Percentiles rank a stretch among this genome's conserved stretches.
Conservation (phyloP, 139 green algal species). For the Coccomyxa sp. region DNA sequence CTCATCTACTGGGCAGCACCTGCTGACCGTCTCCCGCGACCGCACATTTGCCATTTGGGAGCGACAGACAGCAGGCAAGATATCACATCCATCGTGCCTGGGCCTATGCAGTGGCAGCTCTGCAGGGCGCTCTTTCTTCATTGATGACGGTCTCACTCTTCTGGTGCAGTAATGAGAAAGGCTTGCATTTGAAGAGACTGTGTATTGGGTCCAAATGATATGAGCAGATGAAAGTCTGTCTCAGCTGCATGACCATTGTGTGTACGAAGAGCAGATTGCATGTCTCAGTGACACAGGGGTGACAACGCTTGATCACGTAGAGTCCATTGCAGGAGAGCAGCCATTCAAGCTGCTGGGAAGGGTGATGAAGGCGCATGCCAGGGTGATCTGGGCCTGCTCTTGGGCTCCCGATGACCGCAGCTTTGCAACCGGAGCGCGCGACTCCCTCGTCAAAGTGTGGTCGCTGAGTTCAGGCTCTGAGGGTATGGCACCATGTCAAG, state of each 20-base stretch:
- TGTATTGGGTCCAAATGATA: no score
- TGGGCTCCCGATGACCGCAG: constrained; percentile 58
- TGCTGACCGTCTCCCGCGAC: constrained; percentile 68
- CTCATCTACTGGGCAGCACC: constrained; percentile 44
- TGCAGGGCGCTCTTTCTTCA: no score
- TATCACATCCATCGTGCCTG: background rate
- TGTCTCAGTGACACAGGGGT: background rate
- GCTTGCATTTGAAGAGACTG: no score
- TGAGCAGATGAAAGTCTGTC: no score
- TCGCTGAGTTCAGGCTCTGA: background rate
- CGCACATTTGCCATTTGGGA: constrained; percentile 49
- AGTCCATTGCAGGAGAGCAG: background rate
- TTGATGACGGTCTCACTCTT: no score
- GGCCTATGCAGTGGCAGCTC: no score
- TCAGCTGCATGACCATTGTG: no score
- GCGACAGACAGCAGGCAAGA: background rate
- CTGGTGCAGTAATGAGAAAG: background rate
- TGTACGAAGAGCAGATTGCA: background rate
- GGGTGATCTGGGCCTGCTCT: constrained; percentile 71
- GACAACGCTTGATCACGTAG: background rate
- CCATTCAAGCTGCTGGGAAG: constrained; percentile 39
- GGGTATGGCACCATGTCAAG: no score
- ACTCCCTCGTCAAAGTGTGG: constrained; percentile 75
- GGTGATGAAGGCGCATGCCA: constrained; percentile 59
- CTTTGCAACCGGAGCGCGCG: constrained; percentile 71